Base-by-base conservation (phyloP, 2,329 filamentous ascomycete genomes). In the Penicillium occitanis region DNA sequence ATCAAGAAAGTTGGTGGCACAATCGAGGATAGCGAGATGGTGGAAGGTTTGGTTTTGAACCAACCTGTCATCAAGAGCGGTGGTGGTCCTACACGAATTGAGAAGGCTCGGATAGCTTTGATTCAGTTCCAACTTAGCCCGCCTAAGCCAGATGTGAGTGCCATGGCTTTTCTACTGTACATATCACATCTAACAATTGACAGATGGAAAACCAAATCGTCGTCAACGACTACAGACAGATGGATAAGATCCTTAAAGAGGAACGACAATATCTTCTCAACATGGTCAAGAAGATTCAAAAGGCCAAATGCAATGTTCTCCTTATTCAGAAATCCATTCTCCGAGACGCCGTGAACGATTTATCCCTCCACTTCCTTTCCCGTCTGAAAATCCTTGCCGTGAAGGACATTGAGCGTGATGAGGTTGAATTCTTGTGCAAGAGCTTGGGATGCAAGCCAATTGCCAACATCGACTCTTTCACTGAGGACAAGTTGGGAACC, bases 271-370 rank as follows among this genome's bases (percentile, higher is more conserved):
- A 99, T 81, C 88, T 99, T 70, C 87, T 99, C 67, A 98, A 98
- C 85, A 91, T 99, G 88, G 93, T 96, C 77, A 98, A 99, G 88
- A 99, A 98, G 87, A 99, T 99, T 81, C 97, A 98, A 84, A 99
- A 98, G 86, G 93, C 95, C 72, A 99, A 98, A 85, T 99, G 95
- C 84, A 99, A 99, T 75, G 95, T 99, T 51, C 88, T 98, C 53
- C 85, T 99, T 71, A 98, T 99, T 73, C 95, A 99, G 77, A 99
- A 99, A 83, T 98, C 94, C 14, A 99, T 99, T 73, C 88, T 99
- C 67, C 90, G 95, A 73, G 95, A 99, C 75, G 95, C 95, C 42
- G 93, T 99, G 78, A 99, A 99, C 83, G 95, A 99, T 74, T 86
- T 99, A 66, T 96, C 92, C 69, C 87, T 99, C 70, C 95, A 99